Base-by-base conservation (phyloP, 2,329 filamentous ascomycete genomes). In the Sclerotinia nivalis region DNA sequence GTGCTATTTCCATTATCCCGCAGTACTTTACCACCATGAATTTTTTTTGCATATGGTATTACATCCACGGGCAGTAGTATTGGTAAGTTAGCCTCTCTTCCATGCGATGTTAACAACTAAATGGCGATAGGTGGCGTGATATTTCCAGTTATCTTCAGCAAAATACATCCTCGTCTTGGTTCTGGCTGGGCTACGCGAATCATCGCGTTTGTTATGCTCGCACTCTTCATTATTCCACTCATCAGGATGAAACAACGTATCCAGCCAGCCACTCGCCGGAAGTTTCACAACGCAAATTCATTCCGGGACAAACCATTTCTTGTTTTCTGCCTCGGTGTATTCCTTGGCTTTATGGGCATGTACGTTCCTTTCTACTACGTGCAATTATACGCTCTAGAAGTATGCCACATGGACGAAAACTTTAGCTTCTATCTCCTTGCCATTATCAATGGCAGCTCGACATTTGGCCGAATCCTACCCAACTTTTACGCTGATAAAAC, bases 161-260 rank as follows among this genome's bases (percentile, higher is more conserved):
- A 62, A 18, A 37, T 67, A 22, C 54, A 59, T 22, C 62, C 45
- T 28, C n/a, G 37, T 12, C 31, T 87, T 61, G 83, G 85, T 52
- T 85, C 86, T 74, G 75, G 79, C 49, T 88, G 85, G 87, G 78
- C 84, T 1, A 85, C 88, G 79, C 82, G 86, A 0, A 83, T 83
- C 68, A 81, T 80, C 37, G 82, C 83, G 1, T 88, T 89, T 72
- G 71, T 88, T 25, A 84, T 88, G 54, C 71, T 71, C 20, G 34
- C 84, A 6, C 40, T 60, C 1, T 25, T 66, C 4, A n/a, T 40
- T 18, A 50, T 54, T 10, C 34, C 25, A 12, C 22, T 56, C 20
- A 37, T 70, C 31, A 20, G 56, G 4, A 47, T 31, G 52, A 43
- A 37, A n/a, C 22, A 25, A 10, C 56, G 28, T 15, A 20, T 40